A percentile compares a stretch with the other conserved stretches of the same genome.
Conservation (phyloP, 1,284 basidiomycete genomes). For the Pholiota adiposa region DNA sequence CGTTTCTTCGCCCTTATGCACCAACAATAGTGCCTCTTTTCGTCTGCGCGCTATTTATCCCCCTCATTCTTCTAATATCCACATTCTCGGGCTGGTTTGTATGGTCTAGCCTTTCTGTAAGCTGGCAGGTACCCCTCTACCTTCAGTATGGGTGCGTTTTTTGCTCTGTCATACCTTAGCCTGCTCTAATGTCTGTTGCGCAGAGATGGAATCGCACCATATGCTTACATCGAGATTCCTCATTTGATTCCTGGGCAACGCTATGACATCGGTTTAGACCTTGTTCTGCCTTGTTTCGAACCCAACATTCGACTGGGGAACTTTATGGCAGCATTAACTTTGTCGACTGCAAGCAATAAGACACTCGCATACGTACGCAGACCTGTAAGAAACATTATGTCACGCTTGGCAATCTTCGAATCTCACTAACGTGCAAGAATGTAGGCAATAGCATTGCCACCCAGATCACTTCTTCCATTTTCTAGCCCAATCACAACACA, state of each 20-base stretch:
- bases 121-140: constrained; percentile 68
- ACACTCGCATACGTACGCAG: constrained; percentile 61
- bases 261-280: constrained; percentile 70
- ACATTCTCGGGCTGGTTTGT: constrained; percentile 69
- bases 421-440: not conserved
- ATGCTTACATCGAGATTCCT: constrained; percentile 57
- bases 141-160: constrained; percentile 75
- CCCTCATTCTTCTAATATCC: constrained; percentile 62
- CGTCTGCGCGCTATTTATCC: constrained; percentile 64
- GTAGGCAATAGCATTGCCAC: constrained; percentile 62
- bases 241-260: constrained; percentile 59
- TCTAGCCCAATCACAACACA: constrained; percentile 43
- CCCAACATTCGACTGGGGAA: constrained; percentile 76
- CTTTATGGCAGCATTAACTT: constrained; percentile 72
- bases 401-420: not conserved
- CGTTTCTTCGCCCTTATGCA: constrained; percentile 49
- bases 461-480: constrained; percentile 44
- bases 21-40: constrained; percentile 64
- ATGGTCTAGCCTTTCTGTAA: constrained; percentile 68
- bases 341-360: constrained; percentile 60
- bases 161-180: not conserved
- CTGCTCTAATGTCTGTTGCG: constrained; percentile 3
- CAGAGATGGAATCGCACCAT: constrained; percentile 67
- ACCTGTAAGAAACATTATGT: constrained; percentile 67
- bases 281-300: constrained; percentile 68